Base-by-base conservation (phyloP, 306 rosid species). In the Quercus wislizeni region DNA sequence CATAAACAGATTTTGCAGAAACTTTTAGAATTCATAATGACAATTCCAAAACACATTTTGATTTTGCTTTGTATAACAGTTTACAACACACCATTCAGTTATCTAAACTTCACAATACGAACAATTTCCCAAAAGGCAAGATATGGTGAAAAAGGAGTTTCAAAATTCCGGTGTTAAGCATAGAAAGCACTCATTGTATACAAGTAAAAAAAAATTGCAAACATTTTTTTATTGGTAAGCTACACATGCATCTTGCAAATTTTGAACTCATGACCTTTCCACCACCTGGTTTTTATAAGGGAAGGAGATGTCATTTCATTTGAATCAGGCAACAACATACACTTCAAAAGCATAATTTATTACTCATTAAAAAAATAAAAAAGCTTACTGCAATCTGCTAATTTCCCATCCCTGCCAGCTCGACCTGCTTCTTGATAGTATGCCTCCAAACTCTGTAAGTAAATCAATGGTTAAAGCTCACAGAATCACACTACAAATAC, bases 401-500 rank as follows among this genome's bases (percentile, higher is more conserved):
- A 83, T 64, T 91, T 90, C 51, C 99, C 99, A 84, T 94, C 99
- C 77, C 99, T 91, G 78, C 99, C 97, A 41, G 97, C 99, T 76
- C 99, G 93, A 21, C 99, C 97, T 72, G 97, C 99, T 89, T 92
- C 97, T 90, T 94, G 99, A 85, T 94, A 90, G 73, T 94, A 94
- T 69, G 97, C 97, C 84, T 94, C 99, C 86, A 92, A 85, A 85
- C 99, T 94, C 99, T 94, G 79, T 20, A 78, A 85, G 59, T 13
- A 86, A 82, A 70, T 62, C 59, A 41, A 64, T 25, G 18, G 82
- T 75, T 80, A 76, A 23, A 83, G 62, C 14, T 70, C 59, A 30
- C 2, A 21, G 55, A 43, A 21, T 20, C 71, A 33, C 20, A 57
- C 5, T 63, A 19, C 54, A 33, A 49, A 17, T 30, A 23, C 30